Evolutionary conservation across 2,329 filamentous ascomycete genomes (phyloP).

Genomic region (Penicillium janthinellum): DNA sequence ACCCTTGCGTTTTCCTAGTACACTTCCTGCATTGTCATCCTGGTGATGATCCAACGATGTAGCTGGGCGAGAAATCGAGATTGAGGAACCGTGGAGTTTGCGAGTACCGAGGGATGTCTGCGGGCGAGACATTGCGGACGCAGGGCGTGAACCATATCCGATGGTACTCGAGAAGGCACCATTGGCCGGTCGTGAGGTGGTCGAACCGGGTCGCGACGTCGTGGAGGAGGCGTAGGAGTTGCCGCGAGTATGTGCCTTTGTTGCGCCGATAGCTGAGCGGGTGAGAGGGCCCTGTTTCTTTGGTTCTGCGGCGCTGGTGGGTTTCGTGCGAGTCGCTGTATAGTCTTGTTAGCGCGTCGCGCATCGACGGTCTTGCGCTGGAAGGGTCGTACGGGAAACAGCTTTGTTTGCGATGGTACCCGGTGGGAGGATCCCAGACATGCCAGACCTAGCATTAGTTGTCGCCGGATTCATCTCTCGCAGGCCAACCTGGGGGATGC

Average conservation of each 20-base stretch:
- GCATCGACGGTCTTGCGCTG: constrained; percentile 4
- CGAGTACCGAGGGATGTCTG: constrained; percentile 56
- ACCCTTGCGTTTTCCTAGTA: constrained; percentile 56
- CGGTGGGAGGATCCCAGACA: constrained; percentile 50
- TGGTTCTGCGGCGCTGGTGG: constrained; percentile 53
- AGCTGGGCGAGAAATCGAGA: constrained; percentile 44
- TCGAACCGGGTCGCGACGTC: constrained; percentile 43
- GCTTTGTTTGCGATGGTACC: constrained; percentile 50
- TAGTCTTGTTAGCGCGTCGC: constrained; percentile 35
- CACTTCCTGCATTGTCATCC: constrained; percentile 40
- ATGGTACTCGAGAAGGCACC: constrained; percentile 61
- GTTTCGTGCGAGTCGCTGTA: constrained; percentile 52
- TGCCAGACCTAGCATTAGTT: constrained; percentile 54
- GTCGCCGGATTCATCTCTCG: constrained; percentile 55
- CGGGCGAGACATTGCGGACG: constrained; percentile 50
- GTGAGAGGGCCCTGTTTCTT: constrained; percentile 29
- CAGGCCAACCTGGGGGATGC: constrained; percentile 43
- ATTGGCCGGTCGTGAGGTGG: constrained; percentile 48
- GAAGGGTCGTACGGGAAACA: constrained; percentile 35
- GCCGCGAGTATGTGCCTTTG: constrained; percentile 44
- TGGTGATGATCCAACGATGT: constrained; percentile 47
- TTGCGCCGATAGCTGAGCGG: constrained; percentile 42
- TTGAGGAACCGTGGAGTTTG: constrained; percentile 49
- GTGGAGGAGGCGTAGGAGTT: constrained; percentile 41
- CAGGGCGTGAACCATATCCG: constrained; percentile 55